Evolutionary conservation across 208 protist genomes (phyloP), one percentile per base, ranked within the genome.

Genomic region (Lotmaria passim): DNA sequence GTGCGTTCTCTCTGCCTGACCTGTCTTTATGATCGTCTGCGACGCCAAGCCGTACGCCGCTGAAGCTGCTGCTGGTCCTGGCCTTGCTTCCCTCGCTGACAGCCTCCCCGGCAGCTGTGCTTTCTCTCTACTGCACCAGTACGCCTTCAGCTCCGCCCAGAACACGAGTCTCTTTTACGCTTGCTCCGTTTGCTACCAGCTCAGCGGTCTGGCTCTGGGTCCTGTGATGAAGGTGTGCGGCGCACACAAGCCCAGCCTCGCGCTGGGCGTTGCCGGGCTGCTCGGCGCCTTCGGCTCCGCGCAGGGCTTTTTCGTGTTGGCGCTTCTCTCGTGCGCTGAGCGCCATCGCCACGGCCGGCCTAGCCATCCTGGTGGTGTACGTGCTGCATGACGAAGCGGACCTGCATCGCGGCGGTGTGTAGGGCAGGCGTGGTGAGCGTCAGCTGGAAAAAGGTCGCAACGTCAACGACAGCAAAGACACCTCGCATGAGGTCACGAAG

Each of bases 51-150:
- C 46, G 48, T 15, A 33, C 56, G 7, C 67, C 67, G 30, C 15
- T 73, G 44, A 64, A 59, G 56, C 53, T 73, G 34, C 58, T 73
- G 17, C 17, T 30, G 7, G 41, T 73, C 38, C 34, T 61, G 6
- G 67, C 38, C n/a, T 55, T 73, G 4, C 30, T 36, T 57, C 57
- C 12, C 48, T 73, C 34, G 67, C 57, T 3, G 67, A 73, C 39
- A 57, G 67, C 34, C 48, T 73, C 8, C 67, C 65, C 11, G 67
- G 67, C 67, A 66, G 67, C 56, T 48, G 47, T 17, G 57, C 67
- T 14, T 73, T 62, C 33, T 36, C 67, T 12, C 67, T 73, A 12
- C 24, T 41, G 10, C 67, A 73, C 33, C 67, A 73, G 21, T 66
- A 73, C 57, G 67, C 67, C 46, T 59, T 65, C 58, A 66, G 47